Conservation (phyloP, 495 filamentous ascomycete species). For the Chaetomium cochliodes region DNA sequence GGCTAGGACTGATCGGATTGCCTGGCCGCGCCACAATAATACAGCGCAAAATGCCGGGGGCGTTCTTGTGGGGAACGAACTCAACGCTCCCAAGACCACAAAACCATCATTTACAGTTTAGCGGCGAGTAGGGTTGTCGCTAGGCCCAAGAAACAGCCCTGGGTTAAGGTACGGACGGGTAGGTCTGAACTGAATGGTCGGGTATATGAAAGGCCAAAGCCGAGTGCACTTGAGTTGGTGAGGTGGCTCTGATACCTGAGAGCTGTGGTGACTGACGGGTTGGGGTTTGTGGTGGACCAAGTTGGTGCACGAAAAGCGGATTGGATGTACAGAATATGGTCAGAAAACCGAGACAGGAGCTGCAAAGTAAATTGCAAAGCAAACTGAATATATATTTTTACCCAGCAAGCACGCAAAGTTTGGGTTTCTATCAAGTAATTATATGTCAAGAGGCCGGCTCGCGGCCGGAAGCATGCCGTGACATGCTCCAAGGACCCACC, state of each 20-base stretch:
- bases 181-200: too few species aligned
- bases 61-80: background rate
- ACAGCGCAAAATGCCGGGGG: conserved; percentile 4
- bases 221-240: too few species aligned
- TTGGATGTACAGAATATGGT: too few species aligned
- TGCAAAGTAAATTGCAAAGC: background rate
- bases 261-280: too few species aligned
- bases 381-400: background rate
- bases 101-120: conserved; percentile 10
- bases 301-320: too few species aligned
- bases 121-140: background rate
- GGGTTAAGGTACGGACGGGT: too few species aligned
- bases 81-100: conserved; percentile 3
- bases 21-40: conserved; percentile 17
- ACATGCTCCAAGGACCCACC: conserved; percentile 1
- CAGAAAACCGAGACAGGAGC: too few species aligned
- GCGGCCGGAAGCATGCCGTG: conserved; percentile 3
- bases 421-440: conserved; percentile 51
- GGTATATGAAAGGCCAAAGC: too few species aligned
- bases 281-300: too few species aligned
- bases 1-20: conserved; percentile 2
- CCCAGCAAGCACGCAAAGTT: background rate
- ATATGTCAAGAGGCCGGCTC: conserved; percentile 45
- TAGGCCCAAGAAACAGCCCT: background rate
- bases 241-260: too few species aligned